These are phyloP conservation scores for Diaporthe caulivora DNA, from an alignment of 2,329 filamentous ascomycete genomes.

Conservation along the genomic window DNA sequence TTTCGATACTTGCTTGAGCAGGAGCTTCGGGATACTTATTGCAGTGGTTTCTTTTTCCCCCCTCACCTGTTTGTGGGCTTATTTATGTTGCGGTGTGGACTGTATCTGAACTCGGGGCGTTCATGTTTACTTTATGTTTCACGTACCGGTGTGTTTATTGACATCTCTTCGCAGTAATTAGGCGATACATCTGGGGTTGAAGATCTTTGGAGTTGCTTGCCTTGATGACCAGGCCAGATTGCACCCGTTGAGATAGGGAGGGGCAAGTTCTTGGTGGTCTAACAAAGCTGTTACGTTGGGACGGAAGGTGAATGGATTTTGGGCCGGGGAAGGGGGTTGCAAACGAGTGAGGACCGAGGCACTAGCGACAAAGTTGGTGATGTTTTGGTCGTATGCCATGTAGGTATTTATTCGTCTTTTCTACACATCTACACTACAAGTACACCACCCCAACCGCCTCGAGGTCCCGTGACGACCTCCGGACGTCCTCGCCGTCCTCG, in stretches of 20 bases:
- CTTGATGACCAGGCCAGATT: background rate
- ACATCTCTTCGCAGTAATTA: background rate
- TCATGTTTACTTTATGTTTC: background rate
- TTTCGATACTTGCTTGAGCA: background rate
- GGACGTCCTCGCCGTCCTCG: background rate
- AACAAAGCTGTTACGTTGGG: background rate
- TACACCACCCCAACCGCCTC: background rate
- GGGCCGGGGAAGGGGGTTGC: background rate
- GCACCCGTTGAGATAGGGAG: background rate
- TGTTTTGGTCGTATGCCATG: background rate
- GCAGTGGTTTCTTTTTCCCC: background rate
- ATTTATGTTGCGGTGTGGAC: background rate
- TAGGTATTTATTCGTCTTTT: no score
- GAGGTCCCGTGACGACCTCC: background rate
- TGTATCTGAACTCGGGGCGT: background rate
- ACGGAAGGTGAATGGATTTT: background rate
- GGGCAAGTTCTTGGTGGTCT: background rate
- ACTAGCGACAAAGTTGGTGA: background rate
- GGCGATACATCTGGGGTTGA: background rate
- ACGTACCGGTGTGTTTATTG: background rate
- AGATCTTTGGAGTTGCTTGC: background rate
- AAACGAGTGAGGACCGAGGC: background rate
- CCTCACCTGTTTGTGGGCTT: background rate
- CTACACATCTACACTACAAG: background rate
- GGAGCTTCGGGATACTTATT: slow-evolving; percentile 12